Evolutionary conservation across 495 filamentous ascomycete genomes (phyloP).

Genomic region (Trichoderma asperelloides): DNA sequence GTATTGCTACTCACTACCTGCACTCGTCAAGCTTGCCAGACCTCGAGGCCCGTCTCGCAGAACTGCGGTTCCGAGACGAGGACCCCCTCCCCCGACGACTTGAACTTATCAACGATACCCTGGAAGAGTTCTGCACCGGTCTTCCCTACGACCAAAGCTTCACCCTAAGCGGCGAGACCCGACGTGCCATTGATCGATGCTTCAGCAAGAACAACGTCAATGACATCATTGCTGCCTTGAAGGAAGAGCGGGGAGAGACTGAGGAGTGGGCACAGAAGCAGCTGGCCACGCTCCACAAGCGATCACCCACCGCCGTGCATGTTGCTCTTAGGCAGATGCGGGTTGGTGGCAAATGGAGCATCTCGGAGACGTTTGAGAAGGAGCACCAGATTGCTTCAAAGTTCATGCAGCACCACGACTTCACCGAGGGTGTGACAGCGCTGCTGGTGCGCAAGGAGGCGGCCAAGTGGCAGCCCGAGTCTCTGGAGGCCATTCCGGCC

Average conservation of each 20-base stretch:
- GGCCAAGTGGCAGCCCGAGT: slow-evolving; percentile 63
- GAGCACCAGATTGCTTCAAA: slow-evolving; percentile 70
- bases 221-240: slow-evolving; percentile 60
- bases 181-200: slow-evolving; percentile 76
- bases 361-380: slow-evolving; percentile 69
- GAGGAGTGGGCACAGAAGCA: slow-evolving; percentile 68
- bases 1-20: slow-evolving; percentile 88
- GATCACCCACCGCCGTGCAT: slow-evolving; percentile 75
- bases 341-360: slow-evolving; percentile 62
- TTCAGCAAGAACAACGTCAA: slow-evolving; percentile 58
- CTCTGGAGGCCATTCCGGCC: slow-evolving; percentile 49
- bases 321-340: slow-evolving; percentile 77
- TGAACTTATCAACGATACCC: slow-evolving; percentile 68
- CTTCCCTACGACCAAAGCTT: slow-evolving; percentile 64
- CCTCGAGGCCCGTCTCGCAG: slow-evolving; percentile 76
- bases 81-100: slow-evolving; percentile 50
- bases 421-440: slow-evolving; percentile 74
- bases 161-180: slow-evolving; percentile 51
- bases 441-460: slow-evolving; percentile 57
- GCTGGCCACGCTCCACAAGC: slow-evolving; percentile 54
- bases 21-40: slow-evolving; percentile 75
- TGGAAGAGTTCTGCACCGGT: slow-evolving; percentile 83
- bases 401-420: slow-evolving; percentile 86
- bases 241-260: slow-evolving; percentile 41
- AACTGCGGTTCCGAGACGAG: slow-evolving; percentile 78